Percentiles rank a stretch among this genome's conserved stretches.
phyloP scores from a whole-genome alignment of 2,329 filamentous ascomycete species.

The Endoconidiophora polonica region DNA sequence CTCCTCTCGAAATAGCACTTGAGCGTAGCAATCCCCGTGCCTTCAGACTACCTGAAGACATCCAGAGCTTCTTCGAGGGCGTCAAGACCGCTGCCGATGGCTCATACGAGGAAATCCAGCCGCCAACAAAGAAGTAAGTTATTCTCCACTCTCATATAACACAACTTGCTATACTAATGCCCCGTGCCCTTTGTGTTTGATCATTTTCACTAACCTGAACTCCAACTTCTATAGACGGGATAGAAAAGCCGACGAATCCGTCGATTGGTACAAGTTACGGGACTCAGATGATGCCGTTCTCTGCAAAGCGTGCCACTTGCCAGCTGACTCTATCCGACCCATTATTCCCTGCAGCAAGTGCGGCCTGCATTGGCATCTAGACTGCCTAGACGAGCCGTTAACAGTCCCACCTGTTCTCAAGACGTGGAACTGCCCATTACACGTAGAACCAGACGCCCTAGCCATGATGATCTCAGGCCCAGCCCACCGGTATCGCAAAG shows the following conservation, averaged over 20 bases:
- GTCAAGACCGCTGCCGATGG: slow-evolving; percentile 62
- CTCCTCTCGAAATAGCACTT: slow-evolving; percentile 43
- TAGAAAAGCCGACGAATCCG: slow-evolving; percentile 39
- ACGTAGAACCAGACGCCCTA: slow-evolving; percentile 59
- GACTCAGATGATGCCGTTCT: slow-evolving; percentile 59
- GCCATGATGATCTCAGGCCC: slow-evolving; percentile 41
- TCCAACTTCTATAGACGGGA: background rate
- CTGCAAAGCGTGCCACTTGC: slow-evolving; percentile 58
- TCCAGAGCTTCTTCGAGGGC: slow-evolving; percentile 64
- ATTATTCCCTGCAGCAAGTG: slow-evolving; percentile 83
- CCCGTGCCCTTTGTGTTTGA: too few relatives aligned
- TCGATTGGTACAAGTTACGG: slow-evolving; percentile 51
- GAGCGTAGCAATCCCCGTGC: slow-evolving; percentile 54
- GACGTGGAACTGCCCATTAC: slow-evolving; percentile 79
- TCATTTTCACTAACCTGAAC: background rate
- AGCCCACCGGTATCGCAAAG: slow-evolving; percentile 43
- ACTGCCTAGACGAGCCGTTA: slow-evolving; percentile 75
- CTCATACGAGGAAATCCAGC: slow-evolving; percentile 56
- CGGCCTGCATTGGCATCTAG: slow-evolving; percentile 71
- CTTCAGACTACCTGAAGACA: slow-evolving; percentile 52
- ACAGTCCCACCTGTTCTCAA: slow-evolving; percentile 60
- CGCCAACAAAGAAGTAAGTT: slow-evolving; percentile 15
- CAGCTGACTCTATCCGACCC: slow-evolving; percentile 44
- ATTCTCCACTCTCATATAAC: background rate
- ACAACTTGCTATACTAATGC: background rate